A percentile compares a stretch with the other conserved stretches of the same genome.
Conservation (phyloP, 2,329 filamentous ascomycete genomes). For the Neophaeococcomyces aloes region DNA sequence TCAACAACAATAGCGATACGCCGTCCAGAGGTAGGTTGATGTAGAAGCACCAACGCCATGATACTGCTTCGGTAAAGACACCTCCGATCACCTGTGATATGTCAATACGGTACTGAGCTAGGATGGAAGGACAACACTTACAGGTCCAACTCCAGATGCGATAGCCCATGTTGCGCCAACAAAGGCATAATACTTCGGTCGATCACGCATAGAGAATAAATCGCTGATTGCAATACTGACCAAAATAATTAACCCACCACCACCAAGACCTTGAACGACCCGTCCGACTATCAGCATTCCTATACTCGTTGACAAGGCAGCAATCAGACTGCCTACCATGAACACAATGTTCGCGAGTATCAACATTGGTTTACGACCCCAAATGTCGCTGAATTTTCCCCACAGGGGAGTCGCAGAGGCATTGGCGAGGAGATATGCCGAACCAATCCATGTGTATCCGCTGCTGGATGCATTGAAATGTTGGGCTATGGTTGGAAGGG, state of each 20-base stretch:
- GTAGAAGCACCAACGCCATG: slow-evolving; percentile 40
- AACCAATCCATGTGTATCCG: slow-evolving; percentile 40
- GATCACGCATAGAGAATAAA: slow-evolving; percentile 49
- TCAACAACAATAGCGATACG: slow-evolving; percentile 46
- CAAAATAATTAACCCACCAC: slow-evolving; percentile 53
- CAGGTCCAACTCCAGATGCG: slow-evolving; percentile 48
- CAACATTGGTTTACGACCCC: slow-evolving; percentile 53
- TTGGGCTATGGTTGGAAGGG: slow-evolving; percentile 34
- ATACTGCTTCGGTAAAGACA: slow-evolving; percentile 31
- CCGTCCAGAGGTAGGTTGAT: slow-evolving; percentile 55
- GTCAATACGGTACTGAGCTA: slow-evolving; percentile 12
- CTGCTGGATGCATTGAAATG: slow-evolving; percentile 34
- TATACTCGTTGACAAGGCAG: slow-evolving; percentile 47
- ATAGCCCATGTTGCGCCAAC: slow-evolving; percentile 54
- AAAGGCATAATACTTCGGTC: slow-evolving; percentile 52
- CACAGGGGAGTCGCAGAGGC: slow-evolving; percentile 45
- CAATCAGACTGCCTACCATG: slow-evolving; percentile 52
- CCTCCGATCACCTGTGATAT: slow-evolving; percentile 22
- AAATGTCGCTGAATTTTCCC: slow-evolving; percentile 58
- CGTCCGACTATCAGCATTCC: slow-evolving; percentile 53
- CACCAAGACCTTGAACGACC: slow-evolving; percentile 53
- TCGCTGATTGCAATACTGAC: slow-evolving; percentile 56
- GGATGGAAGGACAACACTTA: not conserved
- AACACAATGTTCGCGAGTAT: slow-evolving; percentile 52
- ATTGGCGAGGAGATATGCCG: slow-evolving; percentile 37